These are phyloP conservation scores for Penicillium lividum DNA, from an alignment of 495 filamentous ascomycete genomes.

Conservation along the genomic window DNA sequence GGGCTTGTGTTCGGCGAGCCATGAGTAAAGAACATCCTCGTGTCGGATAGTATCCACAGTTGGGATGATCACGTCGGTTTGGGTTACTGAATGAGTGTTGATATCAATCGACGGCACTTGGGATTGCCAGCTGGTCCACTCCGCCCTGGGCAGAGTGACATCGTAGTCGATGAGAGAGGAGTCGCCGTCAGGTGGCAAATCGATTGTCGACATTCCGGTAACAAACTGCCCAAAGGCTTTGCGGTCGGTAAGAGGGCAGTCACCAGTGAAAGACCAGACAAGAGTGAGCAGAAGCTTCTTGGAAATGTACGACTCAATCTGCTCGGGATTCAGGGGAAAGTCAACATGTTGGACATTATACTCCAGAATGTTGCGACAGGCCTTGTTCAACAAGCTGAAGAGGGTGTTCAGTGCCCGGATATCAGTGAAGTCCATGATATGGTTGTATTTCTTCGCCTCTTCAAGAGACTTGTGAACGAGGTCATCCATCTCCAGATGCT, in stretches of 20 bases:
- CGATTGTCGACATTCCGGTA: slow-evolving; percentile 76
- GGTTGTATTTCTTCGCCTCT: slow-evolving; percentile 74
- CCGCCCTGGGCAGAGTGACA: slow-evolving; percentile 77
- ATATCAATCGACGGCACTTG: slow-evolving; percentile 93
- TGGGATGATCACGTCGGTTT: slow-evolving; percentile 97
- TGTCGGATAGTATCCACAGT: slow-evolving; percentile 96
- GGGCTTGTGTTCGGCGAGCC: slow-evolving; percentile 98
- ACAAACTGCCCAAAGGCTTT: slow-evolving; percentile 85
- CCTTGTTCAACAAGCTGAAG: slow-evolving; percentile 93
- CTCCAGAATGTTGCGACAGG: slow-evolving; percentile 86
- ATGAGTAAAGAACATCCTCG: slow-evolving; percentile 97
- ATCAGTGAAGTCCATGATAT: slow-evolving; percentile 97
- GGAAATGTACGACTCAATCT: slow-evolving; percentile 82
- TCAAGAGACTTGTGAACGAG: slow-evolving; percentile 76
- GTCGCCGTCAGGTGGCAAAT: slow-evolving; percentile 72
- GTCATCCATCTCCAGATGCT: slow-evolving; percentile 71
- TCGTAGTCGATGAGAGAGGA: slow-evolving; percentile 94
- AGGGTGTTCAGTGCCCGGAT: slow-evolving; percentile 88
- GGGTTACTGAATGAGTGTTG: slow-evolving; percentile 94
- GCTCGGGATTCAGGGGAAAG: slow-evolving; percentile 86
- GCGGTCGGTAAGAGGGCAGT: slow-evolving; percentile 86
- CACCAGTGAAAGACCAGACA: slow-evolving; percentile 92
- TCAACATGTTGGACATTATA: slow-evolving; percentile 93
- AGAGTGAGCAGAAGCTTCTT: slow-evolving; percentile 91
- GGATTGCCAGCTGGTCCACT: slow-evolving; percentile 91